These are phyloP conservation scores for Helianthus tuberosus DNA, from an alignment of 129 eudicot species.

Conservation along the genomic window DNA sequence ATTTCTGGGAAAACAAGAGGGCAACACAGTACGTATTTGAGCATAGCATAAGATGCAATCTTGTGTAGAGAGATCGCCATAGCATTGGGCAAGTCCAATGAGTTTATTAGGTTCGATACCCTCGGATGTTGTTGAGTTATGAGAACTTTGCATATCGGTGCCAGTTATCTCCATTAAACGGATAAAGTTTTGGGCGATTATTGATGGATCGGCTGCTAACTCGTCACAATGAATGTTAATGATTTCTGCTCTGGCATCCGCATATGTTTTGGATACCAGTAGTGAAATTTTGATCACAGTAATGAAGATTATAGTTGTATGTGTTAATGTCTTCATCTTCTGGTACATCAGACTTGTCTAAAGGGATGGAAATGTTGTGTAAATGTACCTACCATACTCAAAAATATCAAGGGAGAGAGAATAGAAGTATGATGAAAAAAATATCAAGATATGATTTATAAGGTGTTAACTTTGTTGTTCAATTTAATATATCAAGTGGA, in stretches of 20 bases:
- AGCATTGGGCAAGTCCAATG: constrained; percentile 69
- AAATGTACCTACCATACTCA: neutral
- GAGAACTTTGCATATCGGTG: constrained; percentile 45
- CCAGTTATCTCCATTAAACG: constrained; percentile 56
- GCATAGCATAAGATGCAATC: constrained; percentile 78
- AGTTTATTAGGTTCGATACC: constrained; percentile 48
- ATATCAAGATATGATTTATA: too few species aligned
- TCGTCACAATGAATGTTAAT: constrained; percentile 26
- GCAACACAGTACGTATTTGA: constrained; percentile 58
- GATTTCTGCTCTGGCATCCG: constrained; percentile 55
- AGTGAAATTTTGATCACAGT: constrained; percentile 30
- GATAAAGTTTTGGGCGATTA: constrained; percentile 51
- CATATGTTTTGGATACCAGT: constrained; percentile 35
- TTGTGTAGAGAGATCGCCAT: constrained; percentile 64
- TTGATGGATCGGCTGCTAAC: constrained; percentile 36
- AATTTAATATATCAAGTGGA: neutral
- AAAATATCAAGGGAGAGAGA: too few species aligned
- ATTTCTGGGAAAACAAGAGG: constrained; percentile 58
- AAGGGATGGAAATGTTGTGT: neutral
- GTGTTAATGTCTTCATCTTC: constrained; percentile 12
- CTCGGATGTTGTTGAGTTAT: constrained; percentile 41
- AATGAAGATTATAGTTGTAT: neutral
- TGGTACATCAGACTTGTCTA: neutral
- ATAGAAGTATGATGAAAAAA: too few species aligned
- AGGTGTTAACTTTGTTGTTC: neutral